Evolutionary conservation across 495 filamentous ascomycete genomes (phyloP), one percentile per base, ranked within the genome.

Genomic region (Tuber aestivum): DNA sequence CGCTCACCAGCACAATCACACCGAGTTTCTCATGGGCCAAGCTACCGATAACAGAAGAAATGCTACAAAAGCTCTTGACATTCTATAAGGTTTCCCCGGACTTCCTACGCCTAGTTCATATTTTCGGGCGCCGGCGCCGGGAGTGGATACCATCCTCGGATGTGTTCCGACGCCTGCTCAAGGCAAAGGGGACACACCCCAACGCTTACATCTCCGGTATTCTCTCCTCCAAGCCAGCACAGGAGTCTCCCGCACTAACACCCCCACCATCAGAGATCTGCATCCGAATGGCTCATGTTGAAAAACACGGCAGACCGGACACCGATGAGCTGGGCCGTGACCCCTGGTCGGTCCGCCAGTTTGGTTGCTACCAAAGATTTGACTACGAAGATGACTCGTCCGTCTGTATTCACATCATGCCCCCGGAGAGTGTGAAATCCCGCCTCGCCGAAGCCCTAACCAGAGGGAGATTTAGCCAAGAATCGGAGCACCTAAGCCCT

Each of bases 21-120:
- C 38, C 50, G 42, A 4, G n/a, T 9, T 37, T 72, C n/a, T 76
- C 74, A 21, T 76, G 74, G 74, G 44, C 32, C 40, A 65, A 40
- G 27, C 7, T 76, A 21, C 38, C 18, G 20, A 72, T 76, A 41
- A 76, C 70, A 2, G 74, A 76, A n/a, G 40, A 72, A 20, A 76
- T 76, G 74, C 48, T 76, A n/a, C 74, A 70, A 16, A 76, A 76
- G 70, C 45, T 76, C 23, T 41, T 76, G 7, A 68, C 74, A 4
- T 76, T 72, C 16, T 71, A 72, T 48, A 50, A 69, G 20, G 74
- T 72, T 20, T 76, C 72, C 16, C 74, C 74, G 0, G 45, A 76
- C 68, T 76, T 76, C 45, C 18, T 76, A 10, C 35, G 37, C 20
- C 37, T 76, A 45, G 50, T 76, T 42, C 45, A n/a, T 42, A 69